Evolutionary conservation across 129 eudicot genomes (phyloP), one percentile per base, ranked within the genome.

Genomic region (Arctium minus): DNA sequence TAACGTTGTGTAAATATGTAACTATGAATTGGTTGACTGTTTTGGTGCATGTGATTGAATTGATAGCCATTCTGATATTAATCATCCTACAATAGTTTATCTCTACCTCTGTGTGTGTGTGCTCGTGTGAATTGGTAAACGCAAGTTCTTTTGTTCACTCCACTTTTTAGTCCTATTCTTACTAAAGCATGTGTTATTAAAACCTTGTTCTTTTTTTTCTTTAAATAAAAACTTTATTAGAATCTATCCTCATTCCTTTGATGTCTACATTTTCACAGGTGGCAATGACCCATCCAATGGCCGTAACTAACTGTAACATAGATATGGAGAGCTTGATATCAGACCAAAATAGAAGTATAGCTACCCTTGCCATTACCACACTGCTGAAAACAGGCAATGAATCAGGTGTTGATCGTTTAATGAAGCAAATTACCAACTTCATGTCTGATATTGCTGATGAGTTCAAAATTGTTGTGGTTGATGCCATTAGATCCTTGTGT

Each of bases 391-490:
- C 99, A 80, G 99, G 99, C 80, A 95, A 95, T 77, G 99, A 95
- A 86, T 91, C 99, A 33, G 94, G 99, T 77, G 94, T 95, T 83
- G 99, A 95, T 62, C 97, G 99, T 60, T 84, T 95, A 83, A 95
- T 95, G 99, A 95, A 95, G 83, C 99, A 95, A 86, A 95, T 95
- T 48, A 95, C 99, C 11, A 95, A 91, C 86, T 95, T 95, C 80
- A 95, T 95, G 97, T 93, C 99, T 56, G 99, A 95, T 81, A 95
- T 95, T 88, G 97, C 97, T 29, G 99, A 95, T 81, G 99, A 95
- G 85, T 95, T 95, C 86, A 95, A 95, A 88, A 95, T 95, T 68
- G 99, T 95, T 79, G 99, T 95, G 76, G 97, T 93, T 73, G 99
- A 95, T 87, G 99, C 99, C 77, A 95, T 95, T 60, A 93, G 97